A percentile compares a stretch with the other conserved stretches of the same genome.
Conservation (phyloP, 345 rosid genomes). For the Limnanthes douglasii region DNA sequence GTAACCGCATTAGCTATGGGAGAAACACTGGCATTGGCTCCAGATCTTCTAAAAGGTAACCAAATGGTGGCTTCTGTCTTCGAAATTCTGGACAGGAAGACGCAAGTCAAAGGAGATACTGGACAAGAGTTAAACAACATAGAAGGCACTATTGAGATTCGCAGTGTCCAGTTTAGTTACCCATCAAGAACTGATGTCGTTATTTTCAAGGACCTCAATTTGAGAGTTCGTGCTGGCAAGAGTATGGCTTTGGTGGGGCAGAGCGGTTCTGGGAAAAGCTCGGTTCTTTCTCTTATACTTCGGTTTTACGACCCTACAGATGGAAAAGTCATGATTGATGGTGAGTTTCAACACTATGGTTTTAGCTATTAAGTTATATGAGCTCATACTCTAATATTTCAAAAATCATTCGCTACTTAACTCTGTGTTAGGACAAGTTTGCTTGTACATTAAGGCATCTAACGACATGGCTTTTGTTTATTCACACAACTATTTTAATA, state of each 20-base stretch:
- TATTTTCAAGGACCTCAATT: constrained; percentile 59
- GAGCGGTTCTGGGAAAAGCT: constrained; percentile 95
- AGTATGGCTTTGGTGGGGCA: constrained; percentile 93
- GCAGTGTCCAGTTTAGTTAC: constrained; percentile 59
- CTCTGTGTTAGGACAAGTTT: not conserved
- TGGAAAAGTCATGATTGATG: constrained; percentile 81
- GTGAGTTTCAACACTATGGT: too few species aligned
- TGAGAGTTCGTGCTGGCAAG: constrained; percentile 50
- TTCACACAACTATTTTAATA: not conserved
- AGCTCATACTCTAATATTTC: too few species aligned
- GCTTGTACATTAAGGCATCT: constrained; percentile 7
- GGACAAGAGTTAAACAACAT: constrained; percentile 52
- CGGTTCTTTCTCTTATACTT: constrained; percentile 72
- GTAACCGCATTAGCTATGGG: constrained; percentile 98
- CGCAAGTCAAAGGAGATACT: constrained; percentile 44
- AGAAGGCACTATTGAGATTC: constrained; percentile 63
- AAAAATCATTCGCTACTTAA: too few species aligned
- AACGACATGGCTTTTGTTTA: not conserved
- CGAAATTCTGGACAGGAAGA: constrained; percentile 63
- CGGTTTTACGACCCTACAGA: constrained; percentile 80
- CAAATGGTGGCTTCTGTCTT: constrained; percentile 90
- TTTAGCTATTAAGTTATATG: too few species aligned
- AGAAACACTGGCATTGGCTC: constrained; percentile 77
- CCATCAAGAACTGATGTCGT: constrained; percentile 79
- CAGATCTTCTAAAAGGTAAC: constrained; percentile 87